Evolutionary conservation across 352 stramenopile genomes (phyloP).

Genomic region (Pythium phragmiticola): DNA sequence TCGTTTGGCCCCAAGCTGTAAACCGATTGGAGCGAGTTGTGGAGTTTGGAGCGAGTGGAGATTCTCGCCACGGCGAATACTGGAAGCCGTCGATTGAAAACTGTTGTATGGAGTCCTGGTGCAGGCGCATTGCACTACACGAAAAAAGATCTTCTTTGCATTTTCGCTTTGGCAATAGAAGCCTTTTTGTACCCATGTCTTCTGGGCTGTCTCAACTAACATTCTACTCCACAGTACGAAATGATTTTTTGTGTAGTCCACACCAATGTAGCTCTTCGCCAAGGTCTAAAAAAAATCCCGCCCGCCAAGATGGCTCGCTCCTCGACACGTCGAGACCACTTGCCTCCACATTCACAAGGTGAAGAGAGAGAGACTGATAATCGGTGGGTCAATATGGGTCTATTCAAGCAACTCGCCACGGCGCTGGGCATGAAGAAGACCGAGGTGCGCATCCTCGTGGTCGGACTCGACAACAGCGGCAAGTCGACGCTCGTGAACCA

Average conservation of each 20-base stretch:
- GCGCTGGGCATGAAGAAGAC: slow-evolving; percentile 83
- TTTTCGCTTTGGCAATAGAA: slow-evolving; percentile 15
- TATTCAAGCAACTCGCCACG: slow-evolving; percentile 82
- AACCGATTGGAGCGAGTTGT: slow-evolving; percentile 3
- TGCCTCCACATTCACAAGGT: neutral
- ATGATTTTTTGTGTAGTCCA: slow-evolving; percentile 11
- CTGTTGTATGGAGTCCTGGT: slow-evolving; percentile 1
- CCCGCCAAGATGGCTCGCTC: neutral
- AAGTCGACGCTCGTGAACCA: slow-evolving; percentile 93
- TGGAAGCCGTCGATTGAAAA: slow-evolving; percentile 7
- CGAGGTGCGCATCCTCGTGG: slow-evolving; percentile 85
- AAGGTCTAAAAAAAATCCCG: slow-evolving; percentile 9
- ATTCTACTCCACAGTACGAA: slow-evolving; percentile 6
- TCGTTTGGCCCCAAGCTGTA: slow-evolving; percentile 91
- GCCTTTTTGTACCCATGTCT: slow-evolving; percentile 17
- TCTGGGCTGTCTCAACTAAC: slow-evolving; percentile 17
- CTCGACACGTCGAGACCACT: neutral
- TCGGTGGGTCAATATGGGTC: slow-evolving; percentile 45
- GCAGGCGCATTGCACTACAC: neutral
- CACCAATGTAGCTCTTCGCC: neutral
- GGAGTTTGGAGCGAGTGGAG: neutral
- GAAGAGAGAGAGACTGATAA: neutral
- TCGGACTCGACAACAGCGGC: slow-evolving; percentile 89
- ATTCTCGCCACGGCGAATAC: slow-evolving; percentile 8
- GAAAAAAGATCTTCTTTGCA: slow-evolving; percentile 7